Evolutionary conservation across 345 rosid species (phyloP).

Genomic region (Boechera retrofracta): DNA sequence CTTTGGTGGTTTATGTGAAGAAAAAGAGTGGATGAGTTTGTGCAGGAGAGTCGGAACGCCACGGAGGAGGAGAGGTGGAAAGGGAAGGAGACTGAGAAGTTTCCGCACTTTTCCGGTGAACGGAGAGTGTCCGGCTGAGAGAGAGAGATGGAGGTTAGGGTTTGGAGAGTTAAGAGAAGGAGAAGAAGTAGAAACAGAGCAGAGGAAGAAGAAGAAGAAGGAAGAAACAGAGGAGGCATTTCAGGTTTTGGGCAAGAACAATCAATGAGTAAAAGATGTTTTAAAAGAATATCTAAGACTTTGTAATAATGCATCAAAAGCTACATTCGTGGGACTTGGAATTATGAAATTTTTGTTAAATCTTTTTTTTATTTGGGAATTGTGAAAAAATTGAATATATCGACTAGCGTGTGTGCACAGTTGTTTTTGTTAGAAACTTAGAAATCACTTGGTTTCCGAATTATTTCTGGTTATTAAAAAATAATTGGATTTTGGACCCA

Average conservation of each 20-base stretch:
- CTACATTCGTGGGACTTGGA: conserved; percentile 45
- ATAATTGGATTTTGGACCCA: conserved; percentile 5
- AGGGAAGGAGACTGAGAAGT: conserved; percentile 63
- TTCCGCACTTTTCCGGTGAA: conserved; percentile 65
- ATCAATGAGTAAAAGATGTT: conserved; percentile 24
- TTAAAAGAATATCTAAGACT: conserved; percentile 26
- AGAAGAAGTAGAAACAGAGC: conserved; percentile 46
- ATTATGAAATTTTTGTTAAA: conserved; percentile 10
- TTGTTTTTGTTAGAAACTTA: conserved; percentile 27
- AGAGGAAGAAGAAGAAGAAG: conserved; percentile 50
- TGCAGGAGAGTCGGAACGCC: conserved; percentile 65
- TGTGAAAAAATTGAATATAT: conserved; percentile 37
- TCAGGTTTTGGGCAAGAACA: conserved; percentile 14
- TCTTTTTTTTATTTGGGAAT: conserved; percentile 12
- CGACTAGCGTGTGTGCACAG: conserved; percentile 47
- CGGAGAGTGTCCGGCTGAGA: conserved; percentile 47
- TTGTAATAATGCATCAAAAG: conserved; percentile 41
- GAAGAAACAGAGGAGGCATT: conserved; percentile 42
- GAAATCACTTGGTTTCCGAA: conserved; percentile 28
- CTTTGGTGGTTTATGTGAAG: conserved; percentile 55
- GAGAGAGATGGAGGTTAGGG: conserved; percentile 38
- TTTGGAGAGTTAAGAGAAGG: conserved; percentile 48
- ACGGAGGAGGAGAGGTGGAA: conserved; percentile 60
- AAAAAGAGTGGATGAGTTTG: conserved; percentile 61
- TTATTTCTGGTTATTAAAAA: neutral